These are phyloP conservation scores for Salix suchowensis DNA, from an alignment of 345 rosid species.

Conservation along the genomic window DNA sequence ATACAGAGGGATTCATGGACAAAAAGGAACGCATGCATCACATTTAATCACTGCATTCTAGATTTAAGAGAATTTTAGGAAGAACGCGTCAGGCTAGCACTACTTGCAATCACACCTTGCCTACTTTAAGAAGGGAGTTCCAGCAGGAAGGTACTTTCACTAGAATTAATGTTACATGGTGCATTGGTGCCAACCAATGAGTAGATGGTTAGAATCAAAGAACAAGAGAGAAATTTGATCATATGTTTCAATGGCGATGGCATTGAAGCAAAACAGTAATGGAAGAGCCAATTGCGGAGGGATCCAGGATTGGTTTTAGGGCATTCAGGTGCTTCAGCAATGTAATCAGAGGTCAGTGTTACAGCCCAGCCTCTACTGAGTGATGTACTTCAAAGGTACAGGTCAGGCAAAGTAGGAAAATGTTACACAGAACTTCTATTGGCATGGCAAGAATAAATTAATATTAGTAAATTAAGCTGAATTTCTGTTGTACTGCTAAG, in stretches of 20 bases:
- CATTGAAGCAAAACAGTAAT: neutral
- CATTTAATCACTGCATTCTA: neutral
- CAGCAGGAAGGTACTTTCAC: neutral
- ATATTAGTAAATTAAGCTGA: neutral
- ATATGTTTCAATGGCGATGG: neutral
- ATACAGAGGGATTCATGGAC: neutral
- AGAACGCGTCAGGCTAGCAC: neutral
- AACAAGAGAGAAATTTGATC: neutral
- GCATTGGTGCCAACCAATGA: neutral
- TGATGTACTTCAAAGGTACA: neutral
- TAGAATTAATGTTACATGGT: neutral
- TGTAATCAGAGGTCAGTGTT: neutral
- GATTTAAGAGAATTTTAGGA: neutral
- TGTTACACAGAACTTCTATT: neutral
- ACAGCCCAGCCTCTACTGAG: neutral
- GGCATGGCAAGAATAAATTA: neutral
- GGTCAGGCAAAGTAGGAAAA: neutral
- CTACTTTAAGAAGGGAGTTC: neutral
- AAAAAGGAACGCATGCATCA: too few relatives aligned
- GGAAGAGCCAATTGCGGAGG: neutral
- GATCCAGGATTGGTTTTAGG: neutral
- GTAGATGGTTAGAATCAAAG: neutral
- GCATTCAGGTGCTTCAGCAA: neutral
- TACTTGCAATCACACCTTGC: neutral
- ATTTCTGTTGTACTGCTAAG: neutral